Conservation (phyloP, 768 basidiomycete species). For the Sistotremastrum niveocremeum region DNA sequence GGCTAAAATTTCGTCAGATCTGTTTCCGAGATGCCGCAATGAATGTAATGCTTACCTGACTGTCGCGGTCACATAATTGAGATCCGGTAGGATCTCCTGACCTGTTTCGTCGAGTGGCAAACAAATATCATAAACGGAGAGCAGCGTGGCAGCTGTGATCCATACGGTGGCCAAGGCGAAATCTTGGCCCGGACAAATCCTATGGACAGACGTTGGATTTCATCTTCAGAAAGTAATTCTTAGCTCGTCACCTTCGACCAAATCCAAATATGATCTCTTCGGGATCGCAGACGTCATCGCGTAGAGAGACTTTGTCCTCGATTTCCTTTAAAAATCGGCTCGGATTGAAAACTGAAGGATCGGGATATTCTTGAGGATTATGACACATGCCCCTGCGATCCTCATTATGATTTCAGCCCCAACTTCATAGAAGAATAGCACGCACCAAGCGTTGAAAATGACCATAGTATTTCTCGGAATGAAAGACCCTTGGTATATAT, state of each 20-base stretch:
- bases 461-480: constrained; percentile 17
- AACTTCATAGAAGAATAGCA: not conserved
- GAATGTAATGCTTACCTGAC: no score
- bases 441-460: constrained; percentile 17
- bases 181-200: constrained; percentile 39
- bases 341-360: constrained; percentile 19
- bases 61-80: constrained; percentile 13
- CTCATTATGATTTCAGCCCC: no score
- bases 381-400: constrained; percentile 19
- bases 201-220: constrained; percentile 4
- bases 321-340: constrained; percentile 16
- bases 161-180: constrained; percentile 37
- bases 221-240: no score
- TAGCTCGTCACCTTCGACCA: no score
- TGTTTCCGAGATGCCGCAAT: no score
- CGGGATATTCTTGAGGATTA: constrained; percentile 18
- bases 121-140: constrained; percentile 32
- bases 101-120: constrained; percentile 29
- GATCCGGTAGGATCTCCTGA: constrained; percentile 21
- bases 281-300: no score
- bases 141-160: constrained; percentile 29
- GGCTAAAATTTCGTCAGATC: no score
- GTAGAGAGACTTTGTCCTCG: constrained; percentile 3
- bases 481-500: constrained; percentile 14
- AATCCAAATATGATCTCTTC: no score